These are phyloP conservation scores for Blastobotrys apis DNA, from an alignment of 1,139 yeast species.

Conservation along the genomic window DNA sequence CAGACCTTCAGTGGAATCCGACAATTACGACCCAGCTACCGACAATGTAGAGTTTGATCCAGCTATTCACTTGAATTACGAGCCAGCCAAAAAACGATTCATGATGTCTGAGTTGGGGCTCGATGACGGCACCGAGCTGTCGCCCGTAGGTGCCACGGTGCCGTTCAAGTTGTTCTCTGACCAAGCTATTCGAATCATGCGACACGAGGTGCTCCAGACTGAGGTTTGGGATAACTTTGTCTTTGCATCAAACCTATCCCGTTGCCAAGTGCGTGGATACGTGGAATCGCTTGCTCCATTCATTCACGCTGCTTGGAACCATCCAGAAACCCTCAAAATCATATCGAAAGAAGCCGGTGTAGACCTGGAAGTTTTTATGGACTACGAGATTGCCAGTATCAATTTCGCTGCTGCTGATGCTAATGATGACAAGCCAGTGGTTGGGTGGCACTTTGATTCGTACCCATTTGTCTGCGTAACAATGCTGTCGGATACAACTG, in stretches of 20 bases:
- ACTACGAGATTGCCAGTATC: constrained; percentile 6
- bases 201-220: not conserved
- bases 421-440: not conserved
- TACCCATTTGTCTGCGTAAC: constrained; percentile 9
- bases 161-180: constrained; percentile 7
- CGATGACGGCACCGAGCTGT: constrained; percentile 5
- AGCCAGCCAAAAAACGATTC: constrained; percentile 2
- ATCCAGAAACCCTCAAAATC: constrained; percentile 2
- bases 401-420: constrained; percentile 3
- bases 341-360: constrained; percentile 3
- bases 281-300: constrained; percentile 3
- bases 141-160: constrained; percentile 5
- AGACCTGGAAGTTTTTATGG: constrained; percentile 2
- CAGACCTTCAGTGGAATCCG: not conserved
- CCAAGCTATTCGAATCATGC: constrained; percentile 6
- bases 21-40: not conserved
- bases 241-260: not conserved
- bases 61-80: not conserved
- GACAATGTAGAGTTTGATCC: constrained; percentile 7
- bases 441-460: constrained; percentile 7
- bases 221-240: constrained; percentile 1
- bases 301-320: constrained; percentile 6
- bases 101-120: constrained; percentile 4
- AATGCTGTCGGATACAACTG: constrained; percentile 7
- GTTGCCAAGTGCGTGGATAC: constrained; percentile 4